Percentiles rank a stretch among this genome's conserved stretches.
These are phyloP conservation scores for Gryganskiella cystojenkinii DNA, from an alignment of 192 early-diverging fungal genomes.

Conservation along the genomic window DNA sequence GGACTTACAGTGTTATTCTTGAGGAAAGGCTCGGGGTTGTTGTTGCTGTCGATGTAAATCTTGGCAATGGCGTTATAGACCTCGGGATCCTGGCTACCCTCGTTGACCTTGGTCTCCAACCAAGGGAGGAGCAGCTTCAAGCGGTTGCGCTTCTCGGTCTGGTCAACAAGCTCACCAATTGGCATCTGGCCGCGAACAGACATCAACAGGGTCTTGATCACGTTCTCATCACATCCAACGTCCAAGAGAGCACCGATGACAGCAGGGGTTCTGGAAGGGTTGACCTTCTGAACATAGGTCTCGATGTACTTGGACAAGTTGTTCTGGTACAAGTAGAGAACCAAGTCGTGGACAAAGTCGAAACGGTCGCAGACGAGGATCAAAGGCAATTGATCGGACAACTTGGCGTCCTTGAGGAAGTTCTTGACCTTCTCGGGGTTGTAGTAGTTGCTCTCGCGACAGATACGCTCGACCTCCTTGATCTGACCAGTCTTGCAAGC, in stretches of 20 bases:
- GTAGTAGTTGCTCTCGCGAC: constrained; percentile 95
- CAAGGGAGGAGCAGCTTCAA: constrained; percentile 96
- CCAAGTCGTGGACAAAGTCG: constrained; percentile 97
- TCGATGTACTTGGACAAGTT: constrained; percentile 96
- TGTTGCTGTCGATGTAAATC: constrained; percentile 99
- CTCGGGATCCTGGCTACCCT: constrained; percentile 89
- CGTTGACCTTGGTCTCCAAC: constrained; percentile 90
- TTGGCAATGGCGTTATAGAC: constrained; percentile 98
- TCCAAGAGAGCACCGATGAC: constrained; percentile 98
- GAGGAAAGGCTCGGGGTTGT: constrained; percentile 96
- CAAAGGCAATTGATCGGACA: constrained; percentile 95
- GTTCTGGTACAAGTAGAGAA: constrained; percentile 96
- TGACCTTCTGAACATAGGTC: constrained; percentile 99
- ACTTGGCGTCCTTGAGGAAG: constrained; percentile 97
- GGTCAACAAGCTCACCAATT: constrained; percentile 86
- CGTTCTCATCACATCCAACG: constrained; percentile 96
- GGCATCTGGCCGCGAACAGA: constrained; percentile 88
- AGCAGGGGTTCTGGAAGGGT: constrained; percentile 90
- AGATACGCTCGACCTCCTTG: constrained; percentile 98
- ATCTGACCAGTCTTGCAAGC: constrained; percentile 92
- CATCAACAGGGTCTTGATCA: constrained; percentile 91
- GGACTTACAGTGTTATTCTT: constrained; percentile 76
- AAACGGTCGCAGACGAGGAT: constrained; percentile 99
- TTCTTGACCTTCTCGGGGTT: constrained; percentile 99
- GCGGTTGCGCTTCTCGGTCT: constrained; percentile 96